These are phyloP conservation scores for Persicaria maculosa DNA, from an alignment of 148 eudicot genomes.

Conservation along the genomic window DNA sequence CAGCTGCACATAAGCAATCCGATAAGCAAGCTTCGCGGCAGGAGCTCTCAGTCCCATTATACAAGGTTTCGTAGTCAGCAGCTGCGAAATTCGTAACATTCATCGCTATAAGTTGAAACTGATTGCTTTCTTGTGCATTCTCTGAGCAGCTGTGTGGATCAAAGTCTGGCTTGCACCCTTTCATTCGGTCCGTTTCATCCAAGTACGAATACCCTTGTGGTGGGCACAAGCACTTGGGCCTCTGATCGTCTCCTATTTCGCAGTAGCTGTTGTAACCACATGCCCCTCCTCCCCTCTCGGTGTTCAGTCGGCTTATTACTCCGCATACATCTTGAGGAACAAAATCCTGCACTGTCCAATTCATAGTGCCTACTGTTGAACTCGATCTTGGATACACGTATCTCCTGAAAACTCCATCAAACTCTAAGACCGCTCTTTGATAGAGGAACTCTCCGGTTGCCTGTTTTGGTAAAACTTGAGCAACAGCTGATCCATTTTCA, in stretches of 20 bases:
- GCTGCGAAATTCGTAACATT: background rate
- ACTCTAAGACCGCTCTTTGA: conserved; percentile 10
- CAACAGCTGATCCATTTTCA: background rate
- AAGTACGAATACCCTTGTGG: conserved; percentile 7
- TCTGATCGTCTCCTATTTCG: conserved; percentile 11
- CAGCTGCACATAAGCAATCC: conserved; percentile 12
- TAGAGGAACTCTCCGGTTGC: background rate
- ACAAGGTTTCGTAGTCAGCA: background rate
- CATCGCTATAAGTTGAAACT: background rate
- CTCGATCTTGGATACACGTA: conserved; percentile 14
- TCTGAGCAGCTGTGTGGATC: conserved; percentile 14
- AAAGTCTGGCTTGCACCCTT: conserved; percentile 15
- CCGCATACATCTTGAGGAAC: conserved; percentile 11
- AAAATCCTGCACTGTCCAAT: background rate
- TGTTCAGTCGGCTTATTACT: background rate
- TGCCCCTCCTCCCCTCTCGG: conserved; percentile 8
- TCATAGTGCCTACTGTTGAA: background rate
- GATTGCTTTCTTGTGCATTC: background rate
- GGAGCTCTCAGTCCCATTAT: background rate
- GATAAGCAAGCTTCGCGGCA: background rate
- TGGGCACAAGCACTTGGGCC: conserved; percentile 17
- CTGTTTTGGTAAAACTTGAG: background rate
- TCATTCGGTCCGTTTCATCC: background rate
- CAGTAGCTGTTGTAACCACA: conserved; percentile 21
- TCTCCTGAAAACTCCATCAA: conserved; percentile 16